These are phyloP conservation scores for Harringtonia aguacate DNA, from an alignment of 2,329 filamentous ascomycete genomes.

Conservation along the genomic window DNA sequence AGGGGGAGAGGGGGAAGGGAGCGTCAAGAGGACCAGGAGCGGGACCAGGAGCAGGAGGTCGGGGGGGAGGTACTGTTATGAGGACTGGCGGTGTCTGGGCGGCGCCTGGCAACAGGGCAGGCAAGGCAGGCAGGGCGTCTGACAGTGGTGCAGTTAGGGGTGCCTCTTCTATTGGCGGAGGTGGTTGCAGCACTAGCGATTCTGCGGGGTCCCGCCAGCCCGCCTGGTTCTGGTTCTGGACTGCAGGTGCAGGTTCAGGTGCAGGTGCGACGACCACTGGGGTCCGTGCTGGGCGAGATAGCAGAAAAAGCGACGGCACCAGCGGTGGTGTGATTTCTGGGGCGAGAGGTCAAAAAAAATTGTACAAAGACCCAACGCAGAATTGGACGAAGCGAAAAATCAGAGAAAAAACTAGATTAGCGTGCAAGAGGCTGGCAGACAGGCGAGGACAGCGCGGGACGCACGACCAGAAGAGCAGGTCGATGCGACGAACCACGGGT, in stretches of 20 bases:
- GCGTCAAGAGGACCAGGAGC: neutral
- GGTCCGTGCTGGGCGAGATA: neutral
- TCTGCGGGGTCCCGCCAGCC: neutral
- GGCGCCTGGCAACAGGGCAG: no score
- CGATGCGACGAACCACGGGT: neutral
- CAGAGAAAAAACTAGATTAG: neutral
- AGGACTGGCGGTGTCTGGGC: no score
- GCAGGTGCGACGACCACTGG: no score
- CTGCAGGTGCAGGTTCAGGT: neutral
- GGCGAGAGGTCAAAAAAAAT: neutral
- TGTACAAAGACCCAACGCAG: neutral
- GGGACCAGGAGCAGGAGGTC: neutral
- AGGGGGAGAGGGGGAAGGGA: neutral
- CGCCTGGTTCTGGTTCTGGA: neutral
- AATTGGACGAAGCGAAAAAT: neutral
- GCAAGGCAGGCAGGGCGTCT: no score
- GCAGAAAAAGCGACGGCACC: no score
- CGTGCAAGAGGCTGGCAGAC: no score
- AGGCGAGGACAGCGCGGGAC: no score
- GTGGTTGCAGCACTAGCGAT: neutral
- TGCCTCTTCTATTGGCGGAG: neutral
- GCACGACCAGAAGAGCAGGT: neutral
- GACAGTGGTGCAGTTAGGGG: neutral
- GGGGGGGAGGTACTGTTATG: neutral
- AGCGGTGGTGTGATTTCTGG: no score